Evolutionary conservation across 192 early-diverging fungal species (phyloP).

Genomic region (Mycoemilia scoparia): DNA sequence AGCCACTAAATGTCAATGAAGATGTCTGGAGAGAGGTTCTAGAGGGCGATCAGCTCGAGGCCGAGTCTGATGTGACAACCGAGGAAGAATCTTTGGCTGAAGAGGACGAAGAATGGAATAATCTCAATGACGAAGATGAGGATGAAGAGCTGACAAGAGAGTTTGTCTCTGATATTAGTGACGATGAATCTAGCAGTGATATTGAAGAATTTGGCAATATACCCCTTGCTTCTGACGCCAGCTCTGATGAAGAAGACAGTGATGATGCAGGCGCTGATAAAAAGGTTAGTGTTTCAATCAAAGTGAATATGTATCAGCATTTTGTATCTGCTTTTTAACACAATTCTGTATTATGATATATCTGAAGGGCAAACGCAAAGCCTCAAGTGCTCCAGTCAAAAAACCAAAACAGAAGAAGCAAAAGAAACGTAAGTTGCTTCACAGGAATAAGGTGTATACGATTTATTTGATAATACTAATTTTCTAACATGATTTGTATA

Average conservation of each 20-base stretch:
- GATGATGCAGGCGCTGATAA: slow-evolving; percentile 31
- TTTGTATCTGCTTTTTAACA: no score
- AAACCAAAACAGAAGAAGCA: slow-evolving; percentile 18
- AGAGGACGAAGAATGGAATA: slow-evolving; percentile 28
- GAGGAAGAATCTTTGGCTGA: slow-evolving; percentile 45
- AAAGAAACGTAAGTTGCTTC: slow-evolving; percentile 1
- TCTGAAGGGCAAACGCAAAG: slow-evolving; percentile 13
- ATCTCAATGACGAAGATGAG: slow-evolving; percentile 23
- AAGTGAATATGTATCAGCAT: no score
- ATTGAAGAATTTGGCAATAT: slow-evolving; percentile 23
- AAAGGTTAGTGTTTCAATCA: no score
- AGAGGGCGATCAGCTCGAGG: slow-evolving; percentile 50
- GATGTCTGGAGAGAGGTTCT: slow-evolving; percentile 76
- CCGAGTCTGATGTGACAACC: slow-evolving; percentile 42
- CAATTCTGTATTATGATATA: no score
- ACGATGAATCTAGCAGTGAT: slow-evolving; percentile 9
- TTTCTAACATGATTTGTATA: no score
- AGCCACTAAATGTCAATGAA: slow-evolving; percentile 86
- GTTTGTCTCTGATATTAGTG: slow-evolving; percentile 26
- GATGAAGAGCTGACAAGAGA: slow-evolving; percentile 35
- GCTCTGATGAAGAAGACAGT: slow-evolving; percentile 41
- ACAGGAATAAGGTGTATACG: slow-evolving; percentile 2
- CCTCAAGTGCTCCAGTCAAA: slow-evolving; percentile 8
- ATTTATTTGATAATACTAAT: no score
- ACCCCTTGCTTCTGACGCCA: slow-evolving; percentile 27